Conservation (phyloP, 2,329 filamentous ascomycete species). For the Lachnellula subtilissima region DNA sequence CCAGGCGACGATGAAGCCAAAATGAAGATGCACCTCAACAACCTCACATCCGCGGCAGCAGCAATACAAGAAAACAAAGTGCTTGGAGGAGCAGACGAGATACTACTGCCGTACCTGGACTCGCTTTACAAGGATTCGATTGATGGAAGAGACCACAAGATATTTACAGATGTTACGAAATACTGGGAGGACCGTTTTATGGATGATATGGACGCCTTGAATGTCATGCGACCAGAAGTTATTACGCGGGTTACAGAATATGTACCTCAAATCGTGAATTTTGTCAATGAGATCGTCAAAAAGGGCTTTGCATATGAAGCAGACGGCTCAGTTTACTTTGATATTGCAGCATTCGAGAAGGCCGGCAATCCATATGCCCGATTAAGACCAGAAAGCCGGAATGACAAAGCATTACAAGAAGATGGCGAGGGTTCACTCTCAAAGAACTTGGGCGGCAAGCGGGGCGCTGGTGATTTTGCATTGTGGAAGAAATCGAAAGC, state of each 20-base stretch:
- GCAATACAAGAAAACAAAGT: conserved; percentile 46
- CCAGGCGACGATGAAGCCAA: conserved; percentile 60
- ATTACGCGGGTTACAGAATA: conserved; percentile 92
- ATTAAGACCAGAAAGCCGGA: conserved; percentile 77
- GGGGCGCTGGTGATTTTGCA: conserved; percentile 77
- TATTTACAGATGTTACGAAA: conserved; percentile 82
- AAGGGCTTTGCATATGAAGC: conserved; percentile 81
- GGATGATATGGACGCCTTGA: conserved; percentile 80
- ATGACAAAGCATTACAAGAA: conserved; percentile 75
- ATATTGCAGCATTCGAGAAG: conserved; percentile 80
- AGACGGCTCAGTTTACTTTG: conserved; percentile 91
- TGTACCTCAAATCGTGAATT: conserved; percentile 77
- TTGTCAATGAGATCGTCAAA: conserved; percentile 64
- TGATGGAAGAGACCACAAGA: conserved; percentile 58
- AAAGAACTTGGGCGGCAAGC: conserved; percentile 60
- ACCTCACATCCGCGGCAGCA: conserved; percentile 37
- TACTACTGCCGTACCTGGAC: conserved; percentile 81
- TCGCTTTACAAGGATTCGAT: conserved; percentile 57
- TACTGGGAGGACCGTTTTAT: conserved; percentile 85
- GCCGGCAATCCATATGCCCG: conserved; percentile 81
- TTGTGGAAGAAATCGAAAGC: conserved; percentile 91
- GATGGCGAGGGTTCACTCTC: conserved; percentile 85
- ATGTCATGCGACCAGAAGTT: conserved; percentile 76
- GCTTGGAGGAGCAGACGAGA: conserved; percentile 55
- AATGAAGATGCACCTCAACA: conserved; percentile 66